Percentiles rank a stretch among this genome's conserved stretches.
These are phyloP conservation scores for Hygrophorus russula DNA, from an alignment of 768 basidiomycete species.

Conservation along the genomic window DNA sequence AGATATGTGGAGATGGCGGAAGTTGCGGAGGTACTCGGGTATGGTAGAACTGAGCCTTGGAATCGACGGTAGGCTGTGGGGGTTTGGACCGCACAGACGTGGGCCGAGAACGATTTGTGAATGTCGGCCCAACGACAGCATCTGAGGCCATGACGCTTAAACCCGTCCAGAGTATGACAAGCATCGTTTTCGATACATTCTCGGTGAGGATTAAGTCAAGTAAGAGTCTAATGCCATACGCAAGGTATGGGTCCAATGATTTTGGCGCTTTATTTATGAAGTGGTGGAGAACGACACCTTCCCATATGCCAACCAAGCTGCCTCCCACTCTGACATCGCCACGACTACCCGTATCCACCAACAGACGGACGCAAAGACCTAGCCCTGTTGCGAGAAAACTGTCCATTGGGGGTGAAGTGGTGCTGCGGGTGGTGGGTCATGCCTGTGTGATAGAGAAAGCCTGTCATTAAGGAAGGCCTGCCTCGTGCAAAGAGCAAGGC, in stretches of 20 bases:
- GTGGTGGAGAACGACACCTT: conserved; percentile 31
- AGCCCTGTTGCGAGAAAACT: conserved; percentile 26
- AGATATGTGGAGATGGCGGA: background rate
- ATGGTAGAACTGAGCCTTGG: background rate
- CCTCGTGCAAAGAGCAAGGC: too few relatives aligned
- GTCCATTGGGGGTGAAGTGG: conserved; percentile 23
- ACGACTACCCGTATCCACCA: conserved; percentile 18
- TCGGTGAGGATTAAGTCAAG: conserved; percentile 31
- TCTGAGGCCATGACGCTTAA: conserved; percentile 1
- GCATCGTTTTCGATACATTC: conserved; percentile 18
- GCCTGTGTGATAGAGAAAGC: background rate
- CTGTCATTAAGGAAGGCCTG: conserved; percentile 1
- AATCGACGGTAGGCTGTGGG: background rate
- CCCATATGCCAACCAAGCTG: conserved; percentile 30
- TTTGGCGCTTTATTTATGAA: conserved; percentile 16
- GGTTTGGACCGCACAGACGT: background rate
- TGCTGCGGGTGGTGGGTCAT: background rate
- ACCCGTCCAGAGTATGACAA: conserved; percentile 25
- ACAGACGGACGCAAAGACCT: conserved; percentile 31
- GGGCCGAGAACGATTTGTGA: background rate
- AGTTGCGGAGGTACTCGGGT: background rate
- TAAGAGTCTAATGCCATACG: conserved; percentile 30
- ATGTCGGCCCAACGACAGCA: background rate
- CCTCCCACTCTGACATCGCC: conserved; percentile 19
- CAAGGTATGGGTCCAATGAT: conserved; percentile 27